Evolutionary conservation across 129 eudicot species (phyloP).

Genomic region (Silybum marianum): DNA sequence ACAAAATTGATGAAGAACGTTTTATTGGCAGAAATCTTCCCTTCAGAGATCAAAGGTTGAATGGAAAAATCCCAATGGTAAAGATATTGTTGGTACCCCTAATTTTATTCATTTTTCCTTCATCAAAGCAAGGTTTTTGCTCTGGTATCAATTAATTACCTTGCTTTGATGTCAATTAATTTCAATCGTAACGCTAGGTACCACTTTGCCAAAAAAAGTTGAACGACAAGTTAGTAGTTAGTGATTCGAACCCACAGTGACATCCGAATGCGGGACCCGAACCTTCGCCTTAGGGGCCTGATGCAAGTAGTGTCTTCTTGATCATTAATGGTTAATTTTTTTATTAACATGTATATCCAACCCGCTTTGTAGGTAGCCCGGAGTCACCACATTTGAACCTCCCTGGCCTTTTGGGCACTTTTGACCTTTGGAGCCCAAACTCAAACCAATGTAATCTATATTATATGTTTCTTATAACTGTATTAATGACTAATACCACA

Average conservation of each 20-base stretch:
- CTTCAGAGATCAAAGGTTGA: constrained; percentile 87
- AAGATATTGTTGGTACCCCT: neutral
- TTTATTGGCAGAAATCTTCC: constrained; percentile 85
- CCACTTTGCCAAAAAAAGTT: neutral
- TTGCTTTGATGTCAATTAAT: neutral
- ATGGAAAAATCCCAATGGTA: constrained; percentile 99
- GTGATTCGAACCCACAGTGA: too few relatives aligned
- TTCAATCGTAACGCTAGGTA: neutral
- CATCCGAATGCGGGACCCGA: too few relatives aligned
- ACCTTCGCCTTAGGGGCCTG: too few relatives aligned
- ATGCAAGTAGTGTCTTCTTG: too few relatives aligned
- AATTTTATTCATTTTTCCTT: neutral
- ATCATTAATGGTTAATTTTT: too few relatives aligned
- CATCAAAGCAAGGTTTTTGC: neutral
- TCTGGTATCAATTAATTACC: neutral
- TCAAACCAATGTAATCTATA: too few relatives aligned
- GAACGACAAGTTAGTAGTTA: too few relatives aligned
- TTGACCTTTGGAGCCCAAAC: too few relatives aligned
- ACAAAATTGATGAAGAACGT: constrained; percentile 45
- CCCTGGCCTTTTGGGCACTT: too few relatives aligned
- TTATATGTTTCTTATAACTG: neutral
- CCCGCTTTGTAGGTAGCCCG: too few relatives aligned
- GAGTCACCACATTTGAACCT: too few relatives aligned
- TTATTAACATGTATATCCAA: too few relatives aligned
- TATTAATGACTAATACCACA: constrained; percentile 29